Base-by-base conservation (phyloP, 805 yeast genomes). In the Candida peoriensis region DNA sequence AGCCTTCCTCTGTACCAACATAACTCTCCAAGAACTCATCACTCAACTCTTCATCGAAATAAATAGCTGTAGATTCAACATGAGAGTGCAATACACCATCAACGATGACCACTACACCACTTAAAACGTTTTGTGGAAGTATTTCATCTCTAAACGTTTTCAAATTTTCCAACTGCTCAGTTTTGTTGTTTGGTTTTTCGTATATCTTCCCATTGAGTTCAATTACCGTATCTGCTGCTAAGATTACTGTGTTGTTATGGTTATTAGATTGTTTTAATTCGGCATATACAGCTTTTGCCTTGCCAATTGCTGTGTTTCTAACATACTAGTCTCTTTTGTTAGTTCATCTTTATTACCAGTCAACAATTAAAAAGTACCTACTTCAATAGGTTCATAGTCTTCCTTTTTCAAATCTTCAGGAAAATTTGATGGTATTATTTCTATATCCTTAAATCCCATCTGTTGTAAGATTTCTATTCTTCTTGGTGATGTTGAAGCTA, bases 401-500 rank as follows among this genome's bases (percentile, higher is more conserved):
- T 53, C 41, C 50, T 88, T 87, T 38, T 73, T 64, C 26, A 93
- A 63, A 54, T 89, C 67, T 55, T 90, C 98, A 34, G 76, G 81
- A 51, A 87, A 90, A 8, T 73, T 62, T 1, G 96, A 83, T 14
- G 78, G 75, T 11, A 72, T 56, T 0, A 82, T 63, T 18, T 57
- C 59, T 10, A 68, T 47, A 8, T 72, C 52, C 0, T 54, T 32
- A 24, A 82, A 57, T 0, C 80, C 80, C 54, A 82, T 55, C 45
- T 81, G 76, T 5, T 57, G 50, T 20, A 93, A 50, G n/a, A 93
- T 81, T 37, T 84, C 85, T 35, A 64, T 59, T 38, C 98, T 63
- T 40, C 96, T 68, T 3, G 94, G 90, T 0, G 97, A 89, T 1
- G 83, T 72, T 3, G 96, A 86, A 0, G 95, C 96, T 6, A 90